Conservation (phyloP, 1,139 yeast species). For the Yarrowia galli region DNA sequence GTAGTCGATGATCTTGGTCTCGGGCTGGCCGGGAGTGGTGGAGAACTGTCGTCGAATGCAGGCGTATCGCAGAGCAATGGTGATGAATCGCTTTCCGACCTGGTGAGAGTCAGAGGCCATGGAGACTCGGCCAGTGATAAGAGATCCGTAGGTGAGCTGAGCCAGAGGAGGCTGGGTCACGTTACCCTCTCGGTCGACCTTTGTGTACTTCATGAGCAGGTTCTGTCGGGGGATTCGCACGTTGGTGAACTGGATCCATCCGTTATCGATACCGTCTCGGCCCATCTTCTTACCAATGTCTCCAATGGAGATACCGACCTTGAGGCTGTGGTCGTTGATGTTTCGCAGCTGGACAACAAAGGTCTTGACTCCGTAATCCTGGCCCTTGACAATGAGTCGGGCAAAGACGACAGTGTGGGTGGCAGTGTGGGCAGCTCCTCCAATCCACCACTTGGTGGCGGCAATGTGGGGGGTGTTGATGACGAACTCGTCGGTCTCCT, state of each 20-base stretch:
- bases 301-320: slow-evolving; percentile 83
- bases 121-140: slow-evolving; percentile 85
- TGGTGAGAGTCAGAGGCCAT: slow-evolving; percentile 89
- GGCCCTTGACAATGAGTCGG: slow-evolving; percentile 76
- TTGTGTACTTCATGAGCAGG: slow-evolving; percentile 82
- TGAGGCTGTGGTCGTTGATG: slow-evolving; percentile 64
- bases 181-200: slow-evolving; percentile 70
- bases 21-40: slow-evolving; percentile 52
- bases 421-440: slow-evolving; percentile 95
- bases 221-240: slow-evolving; percentile 84
- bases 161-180: slow-evolving; percentile 78
- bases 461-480: slow-evolving; percentile 88
- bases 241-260: slow-evolving; percentile 88
- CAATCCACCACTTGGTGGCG: slow-evolving; percentile 98
- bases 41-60: slow-evolving; percentile 90
- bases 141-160: slow-evolving; percentile 85
- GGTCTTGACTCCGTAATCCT: slow-evolving; percentile 89
- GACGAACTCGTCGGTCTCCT: slow-evolving; percentile 67
- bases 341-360: slow-evolving; percentile 91
- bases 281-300: slow-evolving; percentile 97
- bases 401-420: slow-evolving; percentile 86
- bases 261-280: slow-evolving; percentile 77
- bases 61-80: slow-evolving; percentile 87
- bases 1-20: slow-evolving; percentile 68
- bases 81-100: slow-evolving; percentile 77